Base-by-base conservation (phyloP, 768 basidiomycete species). In the Antrodiella citrinella region DNA sequence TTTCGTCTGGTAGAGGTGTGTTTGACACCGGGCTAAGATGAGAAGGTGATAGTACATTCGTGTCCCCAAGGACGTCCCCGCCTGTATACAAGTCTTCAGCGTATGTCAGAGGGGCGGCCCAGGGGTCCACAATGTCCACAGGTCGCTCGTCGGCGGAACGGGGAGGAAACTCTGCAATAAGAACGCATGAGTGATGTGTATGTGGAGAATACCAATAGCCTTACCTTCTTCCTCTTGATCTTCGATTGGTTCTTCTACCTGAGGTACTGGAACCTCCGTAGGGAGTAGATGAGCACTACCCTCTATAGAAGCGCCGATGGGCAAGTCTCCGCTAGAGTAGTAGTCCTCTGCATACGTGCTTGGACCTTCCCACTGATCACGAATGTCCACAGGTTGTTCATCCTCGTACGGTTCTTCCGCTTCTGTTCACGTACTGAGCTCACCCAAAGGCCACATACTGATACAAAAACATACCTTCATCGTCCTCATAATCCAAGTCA, bases 81-180 rank as follows among this genome's bases (percentile, higher is more conserved):
- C 72, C 76, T 4, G 70, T 64, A 49, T 70, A 71, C 53, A 65
- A 69, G 54, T 73, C 72, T 51, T 72, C 71, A 1, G 71, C 69
- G 43, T 65, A 69, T 4, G 57, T 67, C 23, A 60, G 60, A 3
- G 72, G 66, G 18, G 65, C 70, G 25, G 62, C 59, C 73, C 72
- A 73, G 20, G 67, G 67, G 53, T 74, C 72, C 21, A 59, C 53
- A 11, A 73, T 45, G 2, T 67, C 65, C 23, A 52, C 54, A 38
- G 56, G 54, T 5, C 41, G 30, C 7, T 51, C 43, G 43, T 47
- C 51, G 48, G 49, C 19, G 40, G 44, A 19, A 49, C 50, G 12
- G 51, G 55, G 19, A 45, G 44, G 30, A 51, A 52, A 51, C 2
- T 3, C 51, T 52, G 46, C 39, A 35, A 41, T 23, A 4, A 24